Evolutionary conservation across 2,329 filamentous ascomycete genomes (phyloP).

Genomic region (Allantophomopsis lycopodina): DNA sequence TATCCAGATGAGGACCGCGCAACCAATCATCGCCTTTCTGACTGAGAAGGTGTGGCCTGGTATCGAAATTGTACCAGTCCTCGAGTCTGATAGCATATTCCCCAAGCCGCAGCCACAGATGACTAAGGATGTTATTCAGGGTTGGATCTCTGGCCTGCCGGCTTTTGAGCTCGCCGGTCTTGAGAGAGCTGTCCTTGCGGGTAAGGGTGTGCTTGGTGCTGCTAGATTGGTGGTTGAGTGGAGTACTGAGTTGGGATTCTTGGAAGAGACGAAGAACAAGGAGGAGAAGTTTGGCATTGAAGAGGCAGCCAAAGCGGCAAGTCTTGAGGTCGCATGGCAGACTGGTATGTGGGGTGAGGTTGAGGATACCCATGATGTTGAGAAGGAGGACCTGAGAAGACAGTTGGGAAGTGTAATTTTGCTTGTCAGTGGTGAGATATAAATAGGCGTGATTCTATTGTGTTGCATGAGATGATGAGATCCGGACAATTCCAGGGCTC

Average conservation of each 20-base stretch:
- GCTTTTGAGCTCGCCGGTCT: constrained; percentile 76
- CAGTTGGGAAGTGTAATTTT: constrained; percentile 82
- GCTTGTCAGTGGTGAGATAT: constrained; percentile 48
- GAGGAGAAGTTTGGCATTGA: constrained; percentile 57
- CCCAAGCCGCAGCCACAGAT: constrained; percentile 59
- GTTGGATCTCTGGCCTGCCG: constrained; percentile 61
- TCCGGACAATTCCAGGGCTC: too few relatives aligned
- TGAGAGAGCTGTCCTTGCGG: constrained; percentile 70
- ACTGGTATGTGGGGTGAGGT: constrained; percentile 89
- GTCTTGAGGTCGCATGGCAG: constrained; percentile 82
- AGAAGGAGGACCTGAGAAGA: constrained; percentile 75
- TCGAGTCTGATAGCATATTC: constrained; percentile 66
- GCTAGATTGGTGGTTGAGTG: constrained; percentile 72
- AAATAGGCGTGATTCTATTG: too few relatives aligned
- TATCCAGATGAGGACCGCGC: constrained; percentile 55
- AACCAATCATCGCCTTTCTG: constrained; percentile 59
- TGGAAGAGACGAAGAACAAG: constrained; percentile 15
- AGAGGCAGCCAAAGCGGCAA: constrained; percentile 65
- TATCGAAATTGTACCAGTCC: constrained; percentile 62
- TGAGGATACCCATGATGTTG: constrained; percentile 94
- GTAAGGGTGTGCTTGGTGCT: constrained; percentile 74
- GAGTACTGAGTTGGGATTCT: constrained; percentile 56
- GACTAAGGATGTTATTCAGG: constrained; percentile 63
- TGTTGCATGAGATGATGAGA: too few relatives aligned
- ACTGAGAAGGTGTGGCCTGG: constrained; percentile 71